phyloP scores from a whole-genome alignment of 345 rosid genomes.

The Erodium maritimum region DNA sequence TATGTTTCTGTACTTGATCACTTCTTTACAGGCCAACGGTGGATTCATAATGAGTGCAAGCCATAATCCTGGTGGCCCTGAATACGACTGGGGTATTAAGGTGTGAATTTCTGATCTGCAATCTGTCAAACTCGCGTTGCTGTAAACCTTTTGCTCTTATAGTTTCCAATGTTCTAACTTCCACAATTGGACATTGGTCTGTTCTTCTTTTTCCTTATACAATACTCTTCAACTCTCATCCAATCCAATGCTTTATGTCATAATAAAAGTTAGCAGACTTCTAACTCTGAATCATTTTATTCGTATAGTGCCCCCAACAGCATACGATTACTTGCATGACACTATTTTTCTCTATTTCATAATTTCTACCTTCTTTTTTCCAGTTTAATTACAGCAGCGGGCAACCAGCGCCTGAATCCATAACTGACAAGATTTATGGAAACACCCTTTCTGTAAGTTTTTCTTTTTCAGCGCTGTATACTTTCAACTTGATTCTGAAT shows the following conservation, averaged over 20 bases:
- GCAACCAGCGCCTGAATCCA: constrained; percentile 88
- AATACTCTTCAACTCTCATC: neutral
- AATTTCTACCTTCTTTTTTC: constrained; percentile 7
- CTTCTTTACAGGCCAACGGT: constrained; percentile 58
- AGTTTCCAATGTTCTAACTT: constrained; percentile 1
- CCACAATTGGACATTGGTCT: neutral
- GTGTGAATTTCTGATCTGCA: constrained; percentile 18
- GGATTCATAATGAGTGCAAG: constrained; percentile 98
- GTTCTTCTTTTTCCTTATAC: neutral
- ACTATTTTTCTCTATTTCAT: neutral
- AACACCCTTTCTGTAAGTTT: constrained; percentile 85
- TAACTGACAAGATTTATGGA: constrained; percentile 91
- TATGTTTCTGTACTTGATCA: constrained; percentile 1
- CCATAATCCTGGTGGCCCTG: constrained; percentile 92
- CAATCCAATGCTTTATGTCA: neutral
- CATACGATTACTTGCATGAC: neutral
- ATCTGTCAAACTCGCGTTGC: too few relatives aligned
- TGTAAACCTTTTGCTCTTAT: constrained; percentile 4
- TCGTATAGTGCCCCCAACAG: neutral
- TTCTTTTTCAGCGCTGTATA: neutral
- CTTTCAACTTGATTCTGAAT: constrained; percentile 5
- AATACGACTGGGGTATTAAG: constrained; percentile 97
- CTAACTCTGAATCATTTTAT: neutral
- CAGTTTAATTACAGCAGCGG: constrained; percentile 93
- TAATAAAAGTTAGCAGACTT: neutral